Conservation (phyloP, 1,139 yeast species). For the Wickerhamomyces sp. region DNA sequence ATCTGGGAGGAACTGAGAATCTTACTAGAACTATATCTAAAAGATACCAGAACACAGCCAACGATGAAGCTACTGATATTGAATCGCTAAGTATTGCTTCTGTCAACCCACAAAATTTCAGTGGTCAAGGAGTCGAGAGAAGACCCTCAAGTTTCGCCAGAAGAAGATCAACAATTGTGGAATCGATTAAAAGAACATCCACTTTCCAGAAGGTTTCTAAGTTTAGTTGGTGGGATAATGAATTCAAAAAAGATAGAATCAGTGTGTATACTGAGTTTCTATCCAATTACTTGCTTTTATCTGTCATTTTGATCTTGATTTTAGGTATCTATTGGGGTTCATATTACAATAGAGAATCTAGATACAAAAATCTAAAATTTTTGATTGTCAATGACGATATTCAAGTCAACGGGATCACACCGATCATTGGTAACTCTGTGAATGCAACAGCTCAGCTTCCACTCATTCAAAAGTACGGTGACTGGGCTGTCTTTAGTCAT, state of each 20-base stretch:
- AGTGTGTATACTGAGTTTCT: constrained; percentile 15
- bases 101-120: neutral
- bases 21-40: constrained; percentile 2
- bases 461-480: constrained; percentile 28
- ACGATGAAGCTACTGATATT: neutral
- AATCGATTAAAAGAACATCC: constrained; percentile 10
- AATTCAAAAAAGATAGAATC: constrained; percentile 17
- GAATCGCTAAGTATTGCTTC: neutral
- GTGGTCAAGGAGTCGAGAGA: neutral
- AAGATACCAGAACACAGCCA: neutral
- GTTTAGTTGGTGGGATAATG: constrained; percentile 20
- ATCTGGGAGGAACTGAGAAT: constrained; percentile 5
- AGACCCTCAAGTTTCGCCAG: constrained; percentile 2
- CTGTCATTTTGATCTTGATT: constrained; percentile 10
- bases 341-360: constrained; percentile 35
- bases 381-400: constrained; percentile 43
- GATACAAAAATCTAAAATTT: constrained; percentile 39
- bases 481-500: constrained; percentile 33
- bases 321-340: constrained; percentile 60
- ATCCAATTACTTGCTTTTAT: constrained; percentile 17
- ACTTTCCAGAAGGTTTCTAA: constrained; percentile 15
- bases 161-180: constrained; percentile 17
- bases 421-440: constrained; percentile 35
- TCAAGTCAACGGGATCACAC: constrained; percentile 19
- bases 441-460: constrained; percentile 24